Evolutionary conservation across 108 stramenopile genomes (phyloP), one percentile per base, ranked within the genome.

Genomic region (Nitzschia sp.): DNA sequence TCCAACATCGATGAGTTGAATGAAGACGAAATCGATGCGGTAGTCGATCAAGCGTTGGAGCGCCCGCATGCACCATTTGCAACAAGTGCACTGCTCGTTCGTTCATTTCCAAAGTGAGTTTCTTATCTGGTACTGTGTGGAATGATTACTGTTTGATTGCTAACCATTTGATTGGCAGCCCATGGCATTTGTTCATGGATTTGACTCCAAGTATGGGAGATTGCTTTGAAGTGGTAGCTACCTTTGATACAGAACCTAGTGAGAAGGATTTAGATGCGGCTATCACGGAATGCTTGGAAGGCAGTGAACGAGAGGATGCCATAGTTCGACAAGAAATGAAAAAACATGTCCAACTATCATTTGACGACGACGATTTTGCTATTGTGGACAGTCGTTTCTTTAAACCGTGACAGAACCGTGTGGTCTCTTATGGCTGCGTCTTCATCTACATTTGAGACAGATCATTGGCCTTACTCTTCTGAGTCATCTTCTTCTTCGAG

Each of bases 121-220:
- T 34, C 11, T 12, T 56, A n/a, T n/a, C n/a, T n/a, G n/a, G n/a
- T 19, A 46, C 11, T 34, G 17, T 25, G 9, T 14, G n/a, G 8
- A 46, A 21, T 20, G 11, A 51, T 17, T 53, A 50, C 64, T 20
- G 11, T 20, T 48, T 63, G 20, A 37, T 43, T 15, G 14, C n/a
- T 51, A 51, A 68, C 25, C 29, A n/a, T 52, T 25, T 42, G 17
- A 9, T 20, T 29, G 12, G 34, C 57, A 84, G 88, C 40, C 91
- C 94, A 34, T 95, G 94, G 94, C 89, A 92, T 69, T 83, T 95
- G 17, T 95, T 95, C 78, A 91, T 95, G 34, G 94, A 95, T 63
- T 81, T 81, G 10, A 87, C 87, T 19, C 91, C 94, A 5, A 87
- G 89, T 63, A 87, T 83, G 20, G 89, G 91, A 58, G 85, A 91